phyloP scores from a whole-genome alignment of 192 early-diverging fungal genomes.

The Coemansia sp. region DNA sequence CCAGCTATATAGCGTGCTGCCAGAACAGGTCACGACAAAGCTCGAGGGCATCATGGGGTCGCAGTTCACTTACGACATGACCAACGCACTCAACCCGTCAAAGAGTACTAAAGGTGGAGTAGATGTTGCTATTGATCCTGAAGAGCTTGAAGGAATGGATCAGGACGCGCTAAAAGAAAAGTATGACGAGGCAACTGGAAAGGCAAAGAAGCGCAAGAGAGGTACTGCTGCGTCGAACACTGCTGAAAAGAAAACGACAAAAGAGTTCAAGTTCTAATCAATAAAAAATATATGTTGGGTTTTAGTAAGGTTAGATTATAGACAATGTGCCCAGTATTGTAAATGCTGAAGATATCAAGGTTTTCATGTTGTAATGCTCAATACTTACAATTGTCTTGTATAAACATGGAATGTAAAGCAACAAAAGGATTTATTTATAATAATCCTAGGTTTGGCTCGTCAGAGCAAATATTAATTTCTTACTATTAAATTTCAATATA shows the following conservation, averaged over 20 bases:
- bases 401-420: too few species aligned
- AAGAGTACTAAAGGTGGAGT: constrained; percentile 63
- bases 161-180: constrained; percentile 69
- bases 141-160: constrained; percentile 81
- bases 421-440: too few species aligned
- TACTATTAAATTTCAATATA: too few species aligned
- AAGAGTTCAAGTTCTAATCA: constrained; percentile 47
- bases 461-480: too few species aligned
- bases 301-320: too few species aligned
- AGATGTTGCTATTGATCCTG: constrained; percentile 85
- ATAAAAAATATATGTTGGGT: background rate
- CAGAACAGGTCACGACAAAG: constrained; percentile 63
- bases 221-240: constrained; percentile 16
- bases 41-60: constrained; percentile 92
- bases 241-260: constrained; percentile 45
- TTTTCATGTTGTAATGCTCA: too few species aligned
- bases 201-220: constrained; percentile 73
- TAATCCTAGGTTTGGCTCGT: too few species aligned
- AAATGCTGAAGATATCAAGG: too few species aligned
- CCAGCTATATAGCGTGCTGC: constrained; percentile 81
- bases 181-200: constrained; percentile 75
- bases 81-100: constrained; percentile 49
- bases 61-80: constrained; percentile 84
- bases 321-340: too few species aligned
- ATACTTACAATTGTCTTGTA: too few species aligned